Base-by-base conservation (phyloP, 169 alveolate species). In the Amoebophrya sp. region DNA sequence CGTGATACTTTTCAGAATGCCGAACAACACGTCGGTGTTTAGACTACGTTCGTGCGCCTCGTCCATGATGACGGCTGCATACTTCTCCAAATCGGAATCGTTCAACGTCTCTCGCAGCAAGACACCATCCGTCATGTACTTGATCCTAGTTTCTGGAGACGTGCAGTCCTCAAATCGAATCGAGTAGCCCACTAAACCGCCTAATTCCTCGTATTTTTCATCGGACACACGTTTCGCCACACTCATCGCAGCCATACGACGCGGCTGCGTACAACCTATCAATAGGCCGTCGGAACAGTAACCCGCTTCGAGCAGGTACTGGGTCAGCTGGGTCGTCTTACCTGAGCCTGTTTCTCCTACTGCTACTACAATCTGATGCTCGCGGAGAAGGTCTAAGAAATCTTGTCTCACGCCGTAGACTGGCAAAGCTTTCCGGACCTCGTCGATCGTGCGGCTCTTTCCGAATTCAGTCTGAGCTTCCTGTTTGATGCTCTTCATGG, bases 331-430 rank as follows among this genome's bases (percentile, higher is more conserved):
- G 38, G 99, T 99, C 55, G 99, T 99, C 96, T 99, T 99, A 14
- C 99, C 99, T 41, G 99, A 96, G 34, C 99, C 99, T 0, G 99
- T 99, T 96, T 99, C 99, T 65, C 99, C 99, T 33, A 99, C 99
- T 26, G 99, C 98, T 33, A 99, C 97, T 78, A 98, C 95, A 38
- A 99, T 98, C 93, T 96, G 97, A 94, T 98, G 97, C 93, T 98
- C 99, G 40, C 98, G 95, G 76, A 97, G 95, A 6, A 98, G 94
- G 90, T 95, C 96, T 55, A 97, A 91, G 89, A 97, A 95, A 83
- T 94, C 95, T 26, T 94, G 95, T 23, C 96, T 94, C 3, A 96
- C 97, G 40, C 78, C 91, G 93, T 92, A 96, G 41, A 97, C 96
- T 41, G 99, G 98, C 41, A 98, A 95, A 89, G 96, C 94, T 93